phyloP scores from a whole-genome alignment of 257 asterid species.

The Salvia hispanica region DNA sequence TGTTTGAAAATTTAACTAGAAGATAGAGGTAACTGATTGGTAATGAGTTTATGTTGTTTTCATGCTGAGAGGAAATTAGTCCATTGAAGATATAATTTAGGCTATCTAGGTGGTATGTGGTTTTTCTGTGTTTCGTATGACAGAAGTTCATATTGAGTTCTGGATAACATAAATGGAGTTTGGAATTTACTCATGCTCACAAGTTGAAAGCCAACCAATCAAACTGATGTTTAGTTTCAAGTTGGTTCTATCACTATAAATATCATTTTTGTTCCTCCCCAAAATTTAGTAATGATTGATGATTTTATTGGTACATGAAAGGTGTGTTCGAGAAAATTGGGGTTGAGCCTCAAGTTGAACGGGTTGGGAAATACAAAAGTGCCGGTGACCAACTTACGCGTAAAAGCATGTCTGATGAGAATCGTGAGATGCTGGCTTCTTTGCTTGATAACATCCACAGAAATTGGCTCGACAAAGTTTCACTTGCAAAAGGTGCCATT shows the following conservation, averaged over 20 bases:
- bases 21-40: background rate
- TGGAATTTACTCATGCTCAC: background rate
- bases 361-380: conserved; percentile 72
- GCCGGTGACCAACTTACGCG: conserved; percentile 61
- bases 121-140: conserved; percentile 1
- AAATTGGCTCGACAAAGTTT: conserved; percentile 61
- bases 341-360: conserved; percentile 64
- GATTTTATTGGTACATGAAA: conserved; percentile 13
- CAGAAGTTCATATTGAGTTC: background rate
- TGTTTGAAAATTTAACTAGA: conserved; percentile 4
- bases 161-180: background rate
- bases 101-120: background rate
- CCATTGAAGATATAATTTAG: background rate
- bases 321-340: conserved; percentile 64
- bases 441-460: conserved; percentile 60
- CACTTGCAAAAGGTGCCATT: conserved; percentile 56
- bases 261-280: background rate
- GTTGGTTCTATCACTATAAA: background rate
- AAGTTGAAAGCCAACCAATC: conserved; percentile 12
- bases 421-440: conserved; percentile 67
- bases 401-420: conserved; percentile 64
- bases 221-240: background rate
- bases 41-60: background rate
- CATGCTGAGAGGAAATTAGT: conserved; percentile 1
- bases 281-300: background rate